Base-by-base conservation (phyloP, 176 grass and related monocot genomes). In the Carex littledalei region DNA sequence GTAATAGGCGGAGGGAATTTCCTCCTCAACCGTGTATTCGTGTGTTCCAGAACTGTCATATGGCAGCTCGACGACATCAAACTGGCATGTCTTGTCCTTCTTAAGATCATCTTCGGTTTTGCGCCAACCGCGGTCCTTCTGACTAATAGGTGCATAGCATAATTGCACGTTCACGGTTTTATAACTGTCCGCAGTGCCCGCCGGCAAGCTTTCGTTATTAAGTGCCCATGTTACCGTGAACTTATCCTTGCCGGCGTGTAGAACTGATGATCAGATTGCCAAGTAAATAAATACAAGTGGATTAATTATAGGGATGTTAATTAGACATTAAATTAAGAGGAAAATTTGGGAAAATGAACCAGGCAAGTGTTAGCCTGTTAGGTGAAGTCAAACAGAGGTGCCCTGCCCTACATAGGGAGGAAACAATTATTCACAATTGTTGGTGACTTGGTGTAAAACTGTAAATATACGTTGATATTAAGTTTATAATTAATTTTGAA, bases 21-120 rank as follows among this genome's bases (percentile, higher is more conserved):
- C 88, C 8, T 75, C 67, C 2, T 55, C 32, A 6, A 99, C 58
- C 59, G 3, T 21, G 90, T 99, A 94, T 0, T 31, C 49, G 63
- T 79, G 15, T 12, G 21, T 81, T 37, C 80, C 86, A 20, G 15
- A 8, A 67, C 12, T 6, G 13, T 62, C 18, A 86, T 92, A 92
- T 18, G 90, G 16, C 50, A 55, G 24, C 64, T 78, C 24, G 22
- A 71, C 47, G 76, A 97, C 15, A 66, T 45, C 79, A 67, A 88
- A 87, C 81, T 93, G 90, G 90, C 94, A 97, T 17, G 92, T 85
- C 90, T 90, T 97, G 87, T 97, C 94, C 79, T 90, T 97, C 76
- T 89, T 87, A 84, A 84, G 32, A 69, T 84, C 81, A 12, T 86
- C 26, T 15, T 0, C 0, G 24, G 92, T 82, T 65, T 86, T 94